These are phyloP conservation scores for Schwanniomyces pseudopolymorphus DNA, from an alignment of 805 yeast genomes.

Conservation along the genomic window DNA sequence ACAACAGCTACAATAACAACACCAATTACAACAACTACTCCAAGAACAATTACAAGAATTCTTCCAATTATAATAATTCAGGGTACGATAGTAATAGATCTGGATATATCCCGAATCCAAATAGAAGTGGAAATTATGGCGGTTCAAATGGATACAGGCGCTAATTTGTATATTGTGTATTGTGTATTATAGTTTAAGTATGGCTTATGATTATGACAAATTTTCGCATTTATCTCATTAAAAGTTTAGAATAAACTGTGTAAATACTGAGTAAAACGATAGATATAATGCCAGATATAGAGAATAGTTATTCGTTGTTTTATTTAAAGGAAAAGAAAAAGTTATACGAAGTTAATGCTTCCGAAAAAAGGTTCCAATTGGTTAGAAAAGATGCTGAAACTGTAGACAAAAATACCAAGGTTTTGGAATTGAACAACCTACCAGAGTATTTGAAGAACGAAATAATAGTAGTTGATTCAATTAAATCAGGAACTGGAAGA, in stretches of 20 bases:
- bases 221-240: not conserved
- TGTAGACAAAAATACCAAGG: not conserved
- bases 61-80: constrained; percentile 5
- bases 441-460: constrained; percentile 1
- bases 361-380: not conserved
- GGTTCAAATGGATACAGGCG: constrained; percentile 2
- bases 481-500: constrained; percentile 49
- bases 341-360: not conserved
- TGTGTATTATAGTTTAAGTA: not conserved
- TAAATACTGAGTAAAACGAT: not conserved
- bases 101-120: constrained; percentile 1
- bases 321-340: not conserved
- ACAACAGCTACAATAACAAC: constrained; percentile 7
- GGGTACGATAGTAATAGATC: constrained; percentile 2
- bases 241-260: not conserved
- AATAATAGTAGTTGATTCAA: constrained; percentile 42
- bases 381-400: not conserved
- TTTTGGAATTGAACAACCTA: constrained; percentile 1
- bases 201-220: not conserved
- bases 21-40: constrained; percentile 10
- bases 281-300: not conserved
- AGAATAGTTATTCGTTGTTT: not conserved
- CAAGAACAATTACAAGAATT: constrained; percentile 5
- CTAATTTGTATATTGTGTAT: not conserved
- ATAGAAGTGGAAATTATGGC: constrained; percentile 2